phyloP scores from a whole-genome alignment of 2,329 filamentous ascomycete species.

The Madurella fahalii region DNA sequence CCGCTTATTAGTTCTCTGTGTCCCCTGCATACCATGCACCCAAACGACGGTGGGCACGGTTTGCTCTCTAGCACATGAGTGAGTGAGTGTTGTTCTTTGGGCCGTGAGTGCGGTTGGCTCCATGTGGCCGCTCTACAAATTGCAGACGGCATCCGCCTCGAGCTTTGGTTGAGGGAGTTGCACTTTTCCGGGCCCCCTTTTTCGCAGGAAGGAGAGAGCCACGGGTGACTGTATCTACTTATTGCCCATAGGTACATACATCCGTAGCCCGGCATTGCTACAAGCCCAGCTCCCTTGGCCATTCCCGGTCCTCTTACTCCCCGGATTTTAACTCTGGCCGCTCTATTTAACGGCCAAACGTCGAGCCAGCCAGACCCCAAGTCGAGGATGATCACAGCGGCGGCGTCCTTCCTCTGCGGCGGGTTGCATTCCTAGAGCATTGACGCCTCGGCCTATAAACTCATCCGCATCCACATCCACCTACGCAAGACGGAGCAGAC shows the following conservation, averaged over 20 bases:
- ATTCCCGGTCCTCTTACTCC: too few relatives aligned
- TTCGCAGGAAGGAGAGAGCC: too few relatives aligned
- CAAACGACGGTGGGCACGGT: background rate
- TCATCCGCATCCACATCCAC: background rate
- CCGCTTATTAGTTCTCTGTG: conserved; percentile 1
- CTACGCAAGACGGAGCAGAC: too few relatives aligned
- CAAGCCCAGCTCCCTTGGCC: background rate
- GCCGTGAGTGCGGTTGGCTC: background rate
- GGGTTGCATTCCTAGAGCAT: too few relatives aligned
- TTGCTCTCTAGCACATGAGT: background rate
- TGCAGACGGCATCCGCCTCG: background rate
- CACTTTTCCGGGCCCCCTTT: background rate
- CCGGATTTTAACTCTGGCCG: too few relatives aligned
- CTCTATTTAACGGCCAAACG: too few relatives aligned
- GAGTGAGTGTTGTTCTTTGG: background rate
- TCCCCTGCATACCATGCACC: conserved; percentile 5
- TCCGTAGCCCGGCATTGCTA: background rate
- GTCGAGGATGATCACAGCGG: too few relatives aligned
- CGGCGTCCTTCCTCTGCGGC: too few relatives aligned
- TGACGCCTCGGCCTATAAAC: too few relatives aligned
- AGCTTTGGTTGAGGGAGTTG: background rate
- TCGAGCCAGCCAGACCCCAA: too few relatives aligned
- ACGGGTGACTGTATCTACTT: background rate
- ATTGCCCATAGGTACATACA: conserved; percentile 1
- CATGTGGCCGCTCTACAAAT: background rate